These are phyloP conservation scores for Parmelia sp. DNA, from an alignment of 495 filamentous ascomycete species.

Conservation along the genomic window DNA sequence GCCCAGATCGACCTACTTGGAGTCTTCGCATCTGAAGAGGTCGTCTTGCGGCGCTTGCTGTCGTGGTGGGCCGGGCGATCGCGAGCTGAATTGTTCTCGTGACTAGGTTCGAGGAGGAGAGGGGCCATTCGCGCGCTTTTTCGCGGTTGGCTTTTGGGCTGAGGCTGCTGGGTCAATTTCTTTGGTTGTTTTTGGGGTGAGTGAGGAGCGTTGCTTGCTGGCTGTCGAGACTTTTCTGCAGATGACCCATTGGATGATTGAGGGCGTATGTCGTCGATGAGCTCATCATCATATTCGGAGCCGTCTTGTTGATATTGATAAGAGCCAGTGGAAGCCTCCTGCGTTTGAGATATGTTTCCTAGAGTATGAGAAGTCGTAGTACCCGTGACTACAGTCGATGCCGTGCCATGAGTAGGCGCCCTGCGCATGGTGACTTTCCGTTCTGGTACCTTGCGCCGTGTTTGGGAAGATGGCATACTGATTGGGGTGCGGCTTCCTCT, in stretches of 20 bases:
- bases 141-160: neutral
- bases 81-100: neutral
- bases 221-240: neutral
- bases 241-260: neutral
- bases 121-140: neutral
- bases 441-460: neutral
- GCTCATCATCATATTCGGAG: neutral
- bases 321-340: neutral
- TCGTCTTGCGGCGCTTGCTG: constrained; percentile 13
- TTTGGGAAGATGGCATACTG: neutral
- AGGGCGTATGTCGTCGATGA: neutral
- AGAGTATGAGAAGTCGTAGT: neutral
- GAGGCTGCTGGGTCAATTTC: neutral
- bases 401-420: neutral
- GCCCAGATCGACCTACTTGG: neutral
- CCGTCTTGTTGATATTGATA: neutral
- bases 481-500: neutral
- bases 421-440: neutral
- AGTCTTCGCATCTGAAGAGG: neutral
- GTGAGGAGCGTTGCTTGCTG: neutral
- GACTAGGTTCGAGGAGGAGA: neutral
- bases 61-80: neutral
- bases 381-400: neutral
- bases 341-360: neutral
- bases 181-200: neutral